Base-by-base conservation (phyloP, 192 early-diverging fungal species). In the Jimgerdemannia lactiflua region DNA sequence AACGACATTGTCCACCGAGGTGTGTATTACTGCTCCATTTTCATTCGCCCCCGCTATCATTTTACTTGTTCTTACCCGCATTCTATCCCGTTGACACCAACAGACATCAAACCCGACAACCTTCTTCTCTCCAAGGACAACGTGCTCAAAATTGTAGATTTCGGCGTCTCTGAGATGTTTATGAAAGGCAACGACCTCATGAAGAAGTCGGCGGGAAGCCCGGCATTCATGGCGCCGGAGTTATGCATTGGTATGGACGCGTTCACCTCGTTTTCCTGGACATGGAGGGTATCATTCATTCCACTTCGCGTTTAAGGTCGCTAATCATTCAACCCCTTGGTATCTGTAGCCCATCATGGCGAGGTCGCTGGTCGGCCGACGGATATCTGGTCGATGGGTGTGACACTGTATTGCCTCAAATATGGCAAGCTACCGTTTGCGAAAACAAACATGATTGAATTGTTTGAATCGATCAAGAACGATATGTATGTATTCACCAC, bases 151-250 rank as follows among this genome's bases (percentile, higher is more conserved):
- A 94, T 99, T 77, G 95, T 96, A 0, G 98, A 99, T 84, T 99
- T 99, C 85, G 98, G 98, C 71, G 96, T 98, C 3, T 95, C 95
- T 10, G 96, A 97, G 64, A 96, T 96, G 73, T 93, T 99, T 75
- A 79, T 88, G 43, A 89, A 90, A 59, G 92, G 90, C 11, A 87
- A 92, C 63, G 95, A 96, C 73, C 83, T 80, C 70, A 73, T 87
- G 44, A 90, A 89, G 17, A 94, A 89, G 19, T 90, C 93, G 3
- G 93, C 95, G 19, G 98, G 98, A 3, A 94, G 95, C 49, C 95
- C 96, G 11, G 94, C 94, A n/a, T 95, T 95, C 71, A 92, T 93
- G 88, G 91, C 94, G 0, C 94, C 94, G 17, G 91, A 93, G 76
- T 77, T 93, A 65, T 92, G 91, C 80, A 74, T 75, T 43, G 76